A percentile compares a stretch with the other conserved stretches of the same genome.
phyloP scores from a whole-genome alignment of 805 yeast species.

The Kuraishia floccosa region DNA sequence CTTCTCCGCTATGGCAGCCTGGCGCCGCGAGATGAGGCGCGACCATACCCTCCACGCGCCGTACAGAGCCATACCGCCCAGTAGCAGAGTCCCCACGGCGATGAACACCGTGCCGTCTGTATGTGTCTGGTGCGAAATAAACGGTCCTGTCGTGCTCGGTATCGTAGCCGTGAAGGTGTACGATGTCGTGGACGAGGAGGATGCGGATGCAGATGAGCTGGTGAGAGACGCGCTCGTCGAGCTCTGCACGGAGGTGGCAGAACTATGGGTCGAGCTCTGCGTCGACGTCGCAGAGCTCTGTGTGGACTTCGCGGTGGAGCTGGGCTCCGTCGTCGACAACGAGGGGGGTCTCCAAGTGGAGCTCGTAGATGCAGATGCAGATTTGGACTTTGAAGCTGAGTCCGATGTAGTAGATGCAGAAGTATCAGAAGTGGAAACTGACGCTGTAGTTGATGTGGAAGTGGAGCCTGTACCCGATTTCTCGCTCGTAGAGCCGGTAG shows the following conservation, averaged over 20 bases:
- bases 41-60: background rate
- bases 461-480: too few relatives aligned
- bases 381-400: background rate
- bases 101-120: conserved; percentile 30
- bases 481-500: too few relatives aligned
- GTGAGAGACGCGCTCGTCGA: conserved; percentile 3
- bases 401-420: conserved; percentile 1
- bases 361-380: too few relatives aligned
- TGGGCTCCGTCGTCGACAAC: too few relatives aligned
- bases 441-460: too few relatives aligned
- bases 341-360: too few relatives aligned
- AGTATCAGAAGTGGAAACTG: too few relatives aligned
- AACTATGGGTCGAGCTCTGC: background rate
- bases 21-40: background rate
- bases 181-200: conserved; percentile 1
- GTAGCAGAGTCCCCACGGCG: conserved; percentile 24
- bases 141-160: conserved; percentile 18
- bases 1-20: conserved; percentile 1
- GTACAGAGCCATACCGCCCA: conserved; percentile 7
- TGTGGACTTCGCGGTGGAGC: too few relatives aligned
- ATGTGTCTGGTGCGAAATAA: conserved; percentile 12
- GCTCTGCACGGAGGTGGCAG: background rate
- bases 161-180: conserved; percentile 9
- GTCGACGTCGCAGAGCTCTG: background rate
- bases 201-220: conserved; percentile 1